These are phyloP conservation scores for Apiospora aurea DNA, from an alignment of 2,329 filamentous ascomycete genomes.

Conservation along the genomic window DNA sequence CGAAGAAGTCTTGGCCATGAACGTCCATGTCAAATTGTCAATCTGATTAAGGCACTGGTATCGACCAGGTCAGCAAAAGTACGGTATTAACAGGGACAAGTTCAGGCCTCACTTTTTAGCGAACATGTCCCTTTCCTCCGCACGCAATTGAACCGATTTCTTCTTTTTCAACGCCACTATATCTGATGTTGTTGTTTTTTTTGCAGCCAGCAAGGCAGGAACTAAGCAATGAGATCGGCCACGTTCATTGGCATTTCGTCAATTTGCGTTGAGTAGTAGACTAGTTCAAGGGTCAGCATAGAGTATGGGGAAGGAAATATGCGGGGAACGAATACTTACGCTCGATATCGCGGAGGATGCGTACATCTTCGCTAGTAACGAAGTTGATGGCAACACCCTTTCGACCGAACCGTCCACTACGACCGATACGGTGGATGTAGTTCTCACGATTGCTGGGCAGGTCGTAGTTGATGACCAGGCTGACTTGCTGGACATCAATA, in stretches of 20 bases:
- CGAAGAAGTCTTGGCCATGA: neutral
- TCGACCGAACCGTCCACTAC: constrained; percentile 99
- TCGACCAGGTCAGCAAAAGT: constrained; percentile 5
- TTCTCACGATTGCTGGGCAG: constrained; percentile 97
- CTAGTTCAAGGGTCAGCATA: constrained; percentile 47
- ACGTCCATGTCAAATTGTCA: constrained; percentile 26
- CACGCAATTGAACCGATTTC: constrained; percentile 19
- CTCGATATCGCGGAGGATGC: constrained; percentile 97
- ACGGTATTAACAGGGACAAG: neutral
- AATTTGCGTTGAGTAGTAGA: constrained; percentile 96
- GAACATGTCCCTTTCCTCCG: constrained; percentile 24
- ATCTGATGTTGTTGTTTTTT: constrained; percentile 10
- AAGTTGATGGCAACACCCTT: constrained; percentile 99
- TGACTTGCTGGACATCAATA: constrained; percentile 95
- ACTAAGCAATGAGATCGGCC: constrained; percentile 63
- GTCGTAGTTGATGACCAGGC: constrained; percentile 98
- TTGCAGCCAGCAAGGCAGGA: neutral
- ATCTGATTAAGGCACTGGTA: constrained; percentile 24
- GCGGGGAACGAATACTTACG: constrained; percentile 59
- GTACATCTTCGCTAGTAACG: constrained; percentile 96
- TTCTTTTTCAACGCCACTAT: constrained; percentile 11
- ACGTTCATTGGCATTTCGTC: constrained; percentile 99
- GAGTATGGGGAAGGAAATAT: neutral
- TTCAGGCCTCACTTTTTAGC: constrained; percentile 24
- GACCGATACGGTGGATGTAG: constrained; percentile 98